Evolutionary conservation across 2,329 filamentous ascomycete species (phyloP).

Genomic region (Penicillium sp.): DNA sequence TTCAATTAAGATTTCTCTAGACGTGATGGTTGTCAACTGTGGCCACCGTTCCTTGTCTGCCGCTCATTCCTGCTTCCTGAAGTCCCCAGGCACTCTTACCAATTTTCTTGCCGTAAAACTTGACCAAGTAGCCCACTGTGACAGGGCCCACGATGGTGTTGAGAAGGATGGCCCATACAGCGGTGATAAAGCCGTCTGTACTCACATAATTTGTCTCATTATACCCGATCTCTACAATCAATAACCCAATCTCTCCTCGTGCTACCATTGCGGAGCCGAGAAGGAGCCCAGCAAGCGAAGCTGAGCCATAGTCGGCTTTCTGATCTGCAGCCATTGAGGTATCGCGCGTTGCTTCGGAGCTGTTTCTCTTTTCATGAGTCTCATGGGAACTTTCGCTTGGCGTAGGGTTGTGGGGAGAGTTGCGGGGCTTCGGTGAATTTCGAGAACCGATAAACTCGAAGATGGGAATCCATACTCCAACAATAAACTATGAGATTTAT

Average conservation of each 20-base stretch:
- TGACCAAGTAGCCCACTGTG: slow-evolving; percentile 27
- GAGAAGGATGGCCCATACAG: slow-evolving; percentile 33
- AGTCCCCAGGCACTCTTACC: slow-evolving; percentile 29
- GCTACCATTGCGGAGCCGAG: slow-evolving; percentile 35
- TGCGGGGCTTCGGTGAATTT: background rate
- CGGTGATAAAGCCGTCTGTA: slow-evolving; percentile 18
- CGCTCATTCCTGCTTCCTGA: slow-evolving; percentile 7
- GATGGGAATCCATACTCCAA: slow-evolving; percentile 28
- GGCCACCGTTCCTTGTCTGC: background rate
- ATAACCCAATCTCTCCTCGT: slow-evolving; percentile 32
- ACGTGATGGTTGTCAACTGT: background rate
- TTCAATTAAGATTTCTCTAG: background rate
- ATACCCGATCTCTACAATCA: slow-evolving; percentile 34
- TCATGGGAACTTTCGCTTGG: background rate
- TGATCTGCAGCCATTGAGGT: background rate
- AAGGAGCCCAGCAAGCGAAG: slow-evolving; percentile 25
- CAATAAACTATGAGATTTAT: slow-evolving; percentile 20
- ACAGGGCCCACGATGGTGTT: slow-evolving; percentile 34
- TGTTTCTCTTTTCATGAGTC: background rate
- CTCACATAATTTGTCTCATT: slow-evolving; percentile 28
- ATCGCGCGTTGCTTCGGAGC: background rate
- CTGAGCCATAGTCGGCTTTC: slow-evolving; percentile 5
- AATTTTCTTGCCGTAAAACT: slow-evolving; percentile 20
- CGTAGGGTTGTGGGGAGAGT: background rate
- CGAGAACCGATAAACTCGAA: slow-evolving; percentile 12